These are phyloP conservation scores for Coemansia sp. DNA, from an alignment of 192 early-diverging fungal genomes.

Conservation along the genomic window DNA sequence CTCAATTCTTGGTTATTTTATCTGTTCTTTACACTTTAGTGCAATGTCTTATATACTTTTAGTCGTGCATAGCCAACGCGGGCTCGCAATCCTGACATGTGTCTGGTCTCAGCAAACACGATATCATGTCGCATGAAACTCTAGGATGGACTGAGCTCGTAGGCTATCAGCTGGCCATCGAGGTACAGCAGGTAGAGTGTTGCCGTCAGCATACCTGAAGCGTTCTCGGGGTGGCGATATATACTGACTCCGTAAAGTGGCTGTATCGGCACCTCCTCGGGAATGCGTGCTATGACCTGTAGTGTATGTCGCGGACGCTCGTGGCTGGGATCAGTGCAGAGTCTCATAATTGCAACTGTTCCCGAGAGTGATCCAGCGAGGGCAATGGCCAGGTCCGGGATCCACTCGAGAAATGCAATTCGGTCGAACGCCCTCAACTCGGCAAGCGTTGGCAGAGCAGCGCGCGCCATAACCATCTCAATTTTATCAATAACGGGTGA, in stretches of 20 bases:
- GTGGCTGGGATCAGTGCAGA: background rate
- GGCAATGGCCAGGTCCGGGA: conserved; percentile 37
- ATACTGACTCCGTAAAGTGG: conserved; percentile 39
- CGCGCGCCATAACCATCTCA: conserved; percentile 14
- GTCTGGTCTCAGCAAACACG: background rate
- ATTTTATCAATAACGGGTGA: conserved; percentile 33
- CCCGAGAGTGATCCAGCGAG: conserved; percentile 31
- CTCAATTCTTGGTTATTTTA: background rate
- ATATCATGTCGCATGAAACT: background rate
- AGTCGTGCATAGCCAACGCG: background rate
- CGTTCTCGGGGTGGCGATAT: conserved; percentile 26
- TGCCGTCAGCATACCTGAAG: background rate
- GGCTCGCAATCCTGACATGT: too few species aligned
- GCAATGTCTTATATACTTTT: background rate
- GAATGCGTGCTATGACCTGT: conserved; percentile 20
- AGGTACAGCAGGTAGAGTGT: conserved; percentile 26
- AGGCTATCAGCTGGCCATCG: conserved; percentile 24
- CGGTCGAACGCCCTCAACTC: conserved; percentile 35
- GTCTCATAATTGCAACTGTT: conserved; percentile 20
- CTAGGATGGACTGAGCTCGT: conserved; percentile 19
- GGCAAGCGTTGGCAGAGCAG: conserved; percentile 4
- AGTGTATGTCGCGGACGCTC: conserved; percentile 4
- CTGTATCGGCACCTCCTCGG: conserved; percentile 7
- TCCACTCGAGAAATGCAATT: conserved; percentile 46
- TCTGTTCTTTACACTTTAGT: background rate